phyloP scores from a whole-genome alignment of 345 rosid genomes.

The Eucalyptus tenuipes region DNA sequence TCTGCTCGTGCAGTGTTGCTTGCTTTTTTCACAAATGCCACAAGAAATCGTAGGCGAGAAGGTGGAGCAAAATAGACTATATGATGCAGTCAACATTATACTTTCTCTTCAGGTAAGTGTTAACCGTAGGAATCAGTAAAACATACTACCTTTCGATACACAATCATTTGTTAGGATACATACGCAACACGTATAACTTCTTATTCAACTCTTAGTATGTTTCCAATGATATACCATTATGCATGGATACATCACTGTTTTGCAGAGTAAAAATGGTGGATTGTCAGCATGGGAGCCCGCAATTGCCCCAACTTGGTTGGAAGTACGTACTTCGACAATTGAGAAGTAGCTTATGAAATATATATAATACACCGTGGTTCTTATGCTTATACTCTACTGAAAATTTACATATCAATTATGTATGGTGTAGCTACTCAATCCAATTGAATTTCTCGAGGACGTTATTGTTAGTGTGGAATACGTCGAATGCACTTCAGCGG shows the following conservation, averaged over 20 bases:
- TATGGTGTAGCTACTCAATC: conserved; percentile 27
- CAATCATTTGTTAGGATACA: too few relatives aligned
- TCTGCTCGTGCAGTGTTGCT: conserved; percentile 12
- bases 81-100: conserved; percentile 26
- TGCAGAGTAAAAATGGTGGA: conserved; percentile 32
- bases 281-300: conserved; percentile 42
- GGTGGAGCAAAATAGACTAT: conserved; percentile 11
- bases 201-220: neutral
- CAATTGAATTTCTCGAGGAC: conserved; percentile 25
- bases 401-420: neutral
- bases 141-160: neutral
- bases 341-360: too few relatives aligned
- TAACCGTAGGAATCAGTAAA: neutral
- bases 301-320: conserved; percentile 14
- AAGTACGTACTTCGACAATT: neutral
- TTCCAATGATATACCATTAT: neutral
- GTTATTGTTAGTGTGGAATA: conserved; percentile 18
- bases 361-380: too few relatives aligned
- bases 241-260: neutral
- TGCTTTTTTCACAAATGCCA: conserved; percentile 17
- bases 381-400: too few relatives aligned
- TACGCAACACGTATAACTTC: too few relatives aligned
- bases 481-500: conserved; percentile 43
- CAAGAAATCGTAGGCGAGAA: conserved; percentile 20
- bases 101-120: conserved; percentile 20